These are phyloP conservation scores for Penicillium occitanis DNA, from an alignment of 2,329 filamentous ascomycete species.

Conservation along the genomic window DNA sequence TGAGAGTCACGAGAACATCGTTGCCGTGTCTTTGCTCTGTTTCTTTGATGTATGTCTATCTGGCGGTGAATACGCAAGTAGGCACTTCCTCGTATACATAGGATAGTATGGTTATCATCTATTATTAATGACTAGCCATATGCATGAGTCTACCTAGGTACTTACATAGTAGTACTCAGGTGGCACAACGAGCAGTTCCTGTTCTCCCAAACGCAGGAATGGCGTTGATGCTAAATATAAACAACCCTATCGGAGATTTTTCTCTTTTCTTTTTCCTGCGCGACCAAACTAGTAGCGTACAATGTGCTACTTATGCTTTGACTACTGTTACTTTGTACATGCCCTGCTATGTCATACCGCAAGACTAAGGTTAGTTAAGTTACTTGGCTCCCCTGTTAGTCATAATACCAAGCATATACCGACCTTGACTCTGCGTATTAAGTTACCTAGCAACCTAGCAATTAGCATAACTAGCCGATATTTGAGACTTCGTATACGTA, in stretches of 20 bases:
- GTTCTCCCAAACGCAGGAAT: neutral
- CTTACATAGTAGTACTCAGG: neutral
- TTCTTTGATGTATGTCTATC: neutral
- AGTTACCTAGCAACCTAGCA: no score
- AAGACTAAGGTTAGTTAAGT: neutral
- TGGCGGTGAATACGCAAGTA: neutral
- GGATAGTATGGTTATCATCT: neutral
- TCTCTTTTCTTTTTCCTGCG: constrained; percentile 1
- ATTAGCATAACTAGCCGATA: no score
- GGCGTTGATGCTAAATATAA: constrained; percentile 11
- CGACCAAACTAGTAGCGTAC: neutral
- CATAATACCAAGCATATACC: neutral
- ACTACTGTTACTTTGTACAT: neutral
- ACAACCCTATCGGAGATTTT: constrained; percentile 17
- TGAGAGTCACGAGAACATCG: neutral
- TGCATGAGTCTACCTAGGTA: no score
- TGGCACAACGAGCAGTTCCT: constrained; percentile 1
- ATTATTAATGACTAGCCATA: neutral
- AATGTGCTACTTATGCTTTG: neutral
- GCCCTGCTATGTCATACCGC: neutral
- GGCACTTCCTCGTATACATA: neutral
- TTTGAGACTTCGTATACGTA: neutral
- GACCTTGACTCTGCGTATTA: no score
- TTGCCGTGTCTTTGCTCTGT: neutral
- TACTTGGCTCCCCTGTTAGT: neutral